Percentiles rank a stretch among this genome's conserved stretches.
phyloP scores from a whole-genome alignment of 176 grass and related monocot species.

The Metroxylon sagu region DNA sequence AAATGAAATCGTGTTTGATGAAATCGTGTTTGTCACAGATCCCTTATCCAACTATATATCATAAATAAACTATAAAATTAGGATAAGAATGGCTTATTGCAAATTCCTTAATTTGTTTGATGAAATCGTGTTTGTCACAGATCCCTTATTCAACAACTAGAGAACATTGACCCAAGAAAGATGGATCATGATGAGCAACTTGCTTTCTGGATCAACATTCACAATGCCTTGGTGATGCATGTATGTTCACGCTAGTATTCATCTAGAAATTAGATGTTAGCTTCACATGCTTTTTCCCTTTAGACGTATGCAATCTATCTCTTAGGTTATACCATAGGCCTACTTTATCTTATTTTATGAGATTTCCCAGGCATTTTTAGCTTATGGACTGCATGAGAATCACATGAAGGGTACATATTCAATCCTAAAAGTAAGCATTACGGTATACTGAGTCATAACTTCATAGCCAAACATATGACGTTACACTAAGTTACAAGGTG shows the following conservation, averaged over 20 bases:
- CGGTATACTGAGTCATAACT: background rate
- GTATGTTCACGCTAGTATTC: conserved; percentile 10
- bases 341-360: background rate
- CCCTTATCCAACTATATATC: no score
- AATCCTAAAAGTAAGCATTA: conserved; percentile 22
- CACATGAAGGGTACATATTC: conserved; percentile 25
- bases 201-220: conserved; percentile 45
- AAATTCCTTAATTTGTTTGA: background rate
- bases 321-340: no score
- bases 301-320: no score
- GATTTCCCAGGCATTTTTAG: conserved; percentile 26
- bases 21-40: background rate
- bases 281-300: no score
- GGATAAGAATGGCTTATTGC: no score
- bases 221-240: conserved; percentile 46
- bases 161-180: conserved; percentile 31
- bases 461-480: background rate
- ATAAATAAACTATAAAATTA: no score
- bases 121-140: background rate
- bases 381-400: conserved; percentile 36
- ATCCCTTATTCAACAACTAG: conserved; percentile 11
- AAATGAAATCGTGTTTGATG: background rate
- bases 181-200: conserved; percentile 30
- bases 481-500: conserved; percentile 11
- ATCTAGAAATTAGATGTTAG: no score